Evolutionary conservation across 768 basidiomycete genomes (phyloP).

Genomic region (Mycena venus): DNA sequence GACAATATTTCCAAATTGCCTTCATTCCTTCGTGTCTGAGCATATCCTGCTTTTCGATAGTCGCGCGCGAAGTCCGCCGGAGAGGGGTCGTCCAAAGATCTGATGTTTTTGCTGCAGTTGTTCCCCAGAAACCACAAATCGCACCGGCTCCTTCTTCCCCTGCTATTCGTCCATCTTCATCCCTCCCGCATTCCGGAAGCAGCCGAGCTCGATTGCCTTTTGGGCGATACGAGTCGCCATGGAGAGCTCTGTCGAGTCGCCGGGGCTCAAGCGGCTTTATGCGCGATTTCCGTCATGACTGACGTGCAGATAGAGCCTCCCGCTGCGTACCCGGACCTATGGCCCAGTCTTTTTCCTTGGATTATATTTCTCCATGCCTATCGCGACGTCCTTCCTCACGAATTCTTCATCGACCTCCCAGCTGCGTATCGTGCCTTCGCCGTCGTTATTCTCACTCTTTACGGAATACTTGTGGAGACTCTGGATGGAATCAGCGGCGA

Average conservation of each 20-base stretch:
- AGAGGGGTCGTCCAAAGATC: neutral
- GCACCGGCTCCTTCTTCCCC: neutral
- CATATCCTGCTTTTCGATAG: neutral
- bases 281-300: neutral
- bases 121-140: neutral
- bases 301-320: neutral
- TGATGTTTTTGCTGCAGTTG: neutral
- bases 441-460: too few relatives aligned
- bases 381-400: neutral
- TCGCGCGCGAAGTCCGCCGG: neutral
- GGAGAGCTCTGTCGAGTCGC: neutral
- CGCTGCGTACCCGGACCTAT: neutral
- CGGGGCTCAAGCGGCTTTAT: neutral
- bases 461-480: too few relatives aligned
- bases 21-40: too few relatives aligned
- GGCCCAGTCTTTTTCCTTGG: neutral
- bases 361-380: neutral
- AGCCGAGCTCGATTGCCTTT: neutral
- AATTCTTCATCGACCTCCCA: too few relatives aligned
- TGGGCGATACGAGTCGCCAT: neutral
- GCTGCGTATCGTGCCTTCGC: too few relatives aligned
- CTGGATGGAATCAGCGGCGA: too few relatives aligned
- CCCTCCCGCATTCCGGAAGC: neutral
- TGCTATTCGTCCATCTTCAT: neutral
- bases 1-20: too few relatives aligned